phyloP scores from a whole-genome alignment of 768 basidiomycete species.

The Boletus fagicola region DNA sequence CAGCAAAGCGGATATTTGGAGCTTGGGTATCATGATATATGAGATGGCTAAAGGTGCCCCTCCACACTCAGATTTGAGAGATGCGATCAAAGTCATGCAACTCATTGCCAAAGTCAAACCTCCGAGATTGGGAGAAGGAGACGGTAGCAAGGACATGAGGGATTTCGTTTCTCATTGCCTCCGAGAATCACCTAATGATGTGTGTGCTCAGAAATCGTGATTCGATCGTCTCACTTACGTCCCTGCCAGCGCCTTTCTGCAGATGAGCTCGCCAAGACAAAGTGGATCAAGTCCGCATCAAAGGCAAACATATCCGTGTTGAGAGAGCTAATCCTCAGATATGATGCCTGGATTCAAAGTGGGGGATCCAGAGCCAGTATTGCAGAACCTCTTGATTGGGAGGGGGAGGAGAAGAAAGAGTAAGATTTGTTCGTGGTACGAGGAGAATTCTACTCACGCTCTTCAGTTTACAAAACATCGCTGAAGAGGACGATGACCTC shows the following conservation, averaged over 20 bases:
- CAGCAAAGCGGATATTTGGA: constrained; percentile 98
- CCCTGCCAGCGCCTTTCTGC: constrained; percentile 71
- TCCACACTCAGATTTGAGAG: constrained; percentile 82
- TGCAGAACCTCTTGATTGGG: constrained; percentile 69
- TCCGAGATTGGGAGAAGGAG: constrained; percentile 71
- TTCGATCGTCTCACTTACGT: constrained; percentile 6
- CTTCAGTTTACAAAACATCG: constrained; percentile 20
- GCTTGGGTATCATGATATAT: constrained; percentile 91
- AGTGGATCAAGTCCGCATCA: constrained; percentile 81
- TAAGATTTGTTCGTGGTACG: constrained; percentile 18
- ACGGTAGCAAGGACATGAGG: constrained; percentile 81
- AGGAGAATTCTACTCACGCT: constrained; percentile 6
- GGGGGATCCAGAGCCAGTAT: constrained; percentile 79
- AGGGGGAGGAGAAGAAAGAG: constrained; percentile 63
- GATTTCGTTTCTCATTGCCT: constrained; percentile 86
- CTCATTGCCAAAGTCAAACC: constrained; percentile 85
- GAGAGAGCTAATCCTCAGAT: constrained; percentile 77
- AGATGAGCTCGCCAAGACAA: constrained; percentile 82
- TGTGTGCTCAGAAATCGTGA: constrained; percentile 35
- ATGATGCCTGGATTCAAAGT: constrained; percentile 65
- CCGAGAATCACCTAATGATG: constrained; percentile 76
- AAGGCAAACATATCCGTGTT: constrained; percentile 68
- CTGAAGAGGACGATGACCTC: constrained; percentile 37
- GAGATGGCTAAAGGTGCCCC: constrained; percentile 98
- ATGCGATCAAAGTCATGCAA: constrained; percentile 83